Evolutionary conservation across 176 grass and related monocot genomes (phyloP), one percentile per base, ranked within the genome.

Genomic region (Musa itinerans): DNA sequence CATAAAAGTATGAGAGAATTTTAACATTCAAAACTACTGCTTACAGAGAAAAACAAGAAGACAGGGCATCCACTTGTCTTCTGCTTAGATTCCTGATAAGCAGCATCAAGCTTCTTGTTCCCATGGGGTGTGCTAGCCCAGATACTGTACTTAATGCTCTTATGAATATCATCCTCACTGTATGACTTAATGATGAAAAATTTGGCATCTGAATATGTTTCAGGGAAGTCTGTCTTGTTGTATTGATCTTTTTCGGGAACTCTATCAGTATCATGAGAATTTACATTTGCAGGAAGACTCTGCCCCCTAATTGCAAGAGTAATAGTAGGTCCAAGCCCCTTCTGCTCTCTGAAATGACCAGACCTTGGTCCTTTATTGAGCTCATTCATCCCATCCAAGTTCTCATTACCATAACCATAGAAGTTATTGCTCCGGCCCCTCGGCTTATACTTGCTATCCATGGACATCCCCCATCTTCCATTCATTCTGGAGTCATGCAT

Each of bases 181-280:
- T 96, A 96, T 59, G 92, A 96, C 72, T 96, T 96, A 65, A 96
- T 96, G 71, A 96, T 62, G 13, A 96, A 96, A 79, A 92, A 92
- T 76, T 89, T 96, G 50, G 92, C 92, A 57, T 92, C 84, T 50
- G 81, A 79, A 63, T 87, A 89, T 7, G 79, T 87, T 54, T 87
- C 92, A 11, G 26, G 63, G 76, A 96, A 96, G 34, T 92, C 89
- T 71, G 85, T 68, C 11, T 17, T 63, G 54, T 96, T 96, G 81
- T 92, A 92, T 62, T 87, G 83, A 83, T 89, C 86, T 69, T 81
- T 87, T 52, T 26, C 71, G 29, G 71, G 71, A 55, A 87, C 53
- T 57, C 66, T 13, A 65, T 71, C 21, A 82, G 64, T 68, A 29
- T 68, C 76, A 50, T 65, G 52, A 22, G 72, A 66, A 17, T 52